A percentile compares a stretch with the other conserved stretches of the same genome.
Evolutionary conservation across 805 yeast species (phyloP).

Genomic region (Kazachstania psychrophila): DNA sequence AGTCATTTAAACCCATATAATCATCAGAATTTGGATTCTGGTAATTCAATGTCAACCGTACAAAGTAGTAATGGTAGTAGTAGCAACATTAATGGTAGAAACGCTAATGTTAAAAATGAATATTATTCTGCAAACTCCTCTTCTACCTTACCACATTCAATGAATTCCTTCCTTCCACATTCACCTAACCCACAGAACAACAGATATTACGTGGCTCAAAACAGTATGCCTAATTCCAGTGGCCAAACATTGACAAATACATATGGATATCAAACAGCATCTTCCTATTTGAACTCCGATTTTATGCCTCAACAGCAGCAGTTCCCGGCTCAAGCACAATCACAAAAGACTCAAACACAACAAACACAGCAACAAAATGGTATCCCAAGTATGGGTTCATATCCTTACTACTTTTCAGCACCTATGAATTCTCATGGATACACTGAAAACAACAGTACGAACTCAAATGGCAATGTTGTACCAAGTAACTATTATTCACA

Average conservation of each 20-base stretch:
- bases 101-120: conserved; percentile 3
- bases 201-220: conserved; percentile 5
- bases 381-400: conserved; percentile 1
- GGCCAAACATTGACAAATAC: background rate
- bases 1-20: conserved; percentile 4
- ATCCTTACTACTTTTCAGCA: conserved; percentile 4
- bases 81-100: conserved; percentile 3
- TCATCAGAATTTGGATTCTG: conserved; percentile 6
- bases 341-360: conserved; percentile 7
- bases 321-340: conserved; percentile 7
- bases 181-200: conserved; percentile 6
- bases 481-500: conserved; percentile 2
- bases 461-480: background rate
- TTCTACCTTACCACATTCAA: conserved; percentile 3
- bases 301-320: conserved; percentile 4
- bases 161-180: conserved; percentile 5
- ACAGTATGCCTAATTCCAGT: conserved; percentile 1
- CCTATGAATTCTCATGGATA: conserved; percentile 1
- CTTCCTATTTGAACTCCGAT: conserved; percentile 5
- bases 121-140: conserved; percentile 5
- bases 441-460: conserved; percentile 1
- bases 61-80: conserved; percentile 6
- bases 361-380: conserved; percentile 1
- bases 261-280: conserved; percentile 1
- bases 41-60: background rate